Evolutionary conservation across 2,329 filamentous ascomycete species (phyloP), one percentile per base, ranked within the genome.

Genomic region (Fusarium sp.): DNA sequence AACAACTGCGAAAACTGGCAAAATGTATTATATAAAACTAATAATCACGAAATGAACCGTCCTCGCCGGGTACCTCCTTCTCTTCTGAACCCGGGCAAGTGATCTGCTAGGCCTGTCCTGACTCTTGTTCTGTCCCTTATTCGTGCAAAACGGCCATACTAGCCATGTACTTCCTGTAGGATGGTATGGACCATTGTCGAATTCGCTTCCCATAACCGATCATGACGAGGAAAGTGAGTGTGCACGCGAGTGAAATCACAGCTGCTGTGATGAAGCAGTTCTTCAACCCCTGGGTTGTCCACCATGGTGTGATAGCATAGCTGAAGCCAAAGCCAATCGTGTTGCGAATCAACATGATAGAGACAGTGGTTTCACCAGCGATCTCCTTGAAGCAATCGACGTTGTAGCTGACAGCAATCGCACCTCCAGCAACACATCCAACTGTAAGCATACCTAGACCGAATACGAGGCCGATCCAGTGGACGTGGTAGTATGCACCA

Each of bases 301-400:
- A 61, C 59, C 59, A 62, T 10, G 59, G 59, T 4, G 59, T 62
- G 14, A 62, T 62, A 31, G 51, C 51, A 27, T 62, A 62, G 0
- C 59, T 58, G 3, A 62, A 62, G 8, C 51, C 51, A 23, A 62
- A 58, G 10, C 59, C 51, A 11, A 62, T 62, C 5, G 51, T 57
- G 11, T 62, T 62, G 4, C 59, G 59, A 21, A 62, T 27, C 18
- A 57, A 12, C 41, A 57, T 58, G 2, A 62, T 58, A 0, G 59
- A 57, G 1, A 62, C 59, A 6, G 51, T 57, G 1, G 51, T 58
- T 18, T 62, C 51, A n/a, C 51, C 51, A 0, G 59, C 59, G 1
- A 62, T 58, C 25, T 57, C 59, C 3, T 58, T 58, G 5, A 57
- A 62, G 6, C 59, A 62, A 16, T 62, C 51, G 5, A 62, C 41